Base-by-base conservation (phyloP, 768 basidiomycete species). In the Podaxis sp. region DNA sequence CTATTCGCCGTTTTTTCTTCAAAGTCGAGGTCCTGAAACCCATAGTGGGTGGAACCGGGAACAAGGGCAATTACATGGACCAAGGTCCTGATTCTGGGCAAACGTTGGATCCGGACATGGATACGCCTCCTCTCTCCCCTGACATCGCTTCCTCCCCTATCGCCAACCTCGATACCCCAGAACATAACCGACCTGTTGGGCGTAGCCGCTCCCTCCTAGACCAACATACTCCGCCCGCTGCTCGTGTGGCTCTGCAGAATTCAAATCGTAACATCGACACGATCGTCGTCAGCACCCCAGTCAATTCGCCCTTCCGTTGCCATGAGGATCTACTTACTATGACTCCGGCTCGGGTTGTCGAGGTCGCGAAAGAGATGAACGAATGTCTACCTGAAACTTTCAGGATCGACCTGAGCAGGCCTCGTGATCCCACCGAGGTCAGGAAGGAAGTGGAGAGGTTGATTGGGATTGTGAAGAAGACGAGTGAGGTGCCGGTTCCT, bases 281-380 rank as follows among this genome's bases (percentile, higher is more conserved):
- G 10, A 75, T 90, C 46, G 78, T 90, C 41, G 83, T 90, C 70
- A 89, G 86, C 0, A 79, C 88, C 5, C 77, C 90, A 12, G 76
- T 80, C 46, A 72, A 71, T 24, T 75, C 82, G 11, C 89, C 88
- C 0, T 91, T 90, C 74, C 87, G 87, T 73, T 89, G 88, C 72
- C 88, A 91, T 69, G 87, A 89, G 64, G 88, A 91, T 66, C 80
- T 90, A 44, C 68, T 89, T 58, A 79, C 82, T 1, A 90, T 91
- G 89, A 67, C 81, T 3, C 83, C 82, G 46, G 49, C 71, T 1
- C 76, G 83, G 63, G 83, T 91, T 48, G 68, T 85, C 51, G 71
- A 60, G 0, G 87, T 87, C 17, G 88, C 87, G 4, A 65, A 67
- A 15, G 66, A 76, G 8, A 78, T 91, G 51, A 91, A 91, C 70